Conservation (phyloP, 306 rosid genomes). For the Ochetophila trinervis region DNA sequence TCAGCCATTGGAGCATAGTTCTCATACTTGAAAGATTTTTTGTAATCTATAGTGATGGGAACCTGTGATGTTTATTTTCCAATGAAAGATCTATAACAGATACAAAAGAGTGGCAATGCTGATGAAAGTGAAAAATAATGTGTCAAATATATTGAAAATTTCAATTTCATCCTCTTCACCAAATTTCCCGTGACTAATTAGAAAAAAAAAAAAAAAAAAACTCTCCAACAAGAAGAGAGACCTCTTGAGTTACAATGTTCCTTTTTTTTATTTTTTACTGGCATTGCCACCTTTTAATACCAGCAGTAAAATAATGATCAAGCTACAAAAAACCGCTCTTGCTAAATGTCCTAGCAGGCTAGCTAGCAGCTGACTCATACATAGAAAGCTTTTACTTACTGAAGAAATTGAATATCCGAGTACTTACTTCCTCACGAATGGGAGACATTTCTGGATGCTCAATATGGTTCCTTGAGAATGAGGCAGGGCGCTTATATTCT, state of each 20-base stretch:
- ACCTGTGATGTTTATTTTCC: constrained; percentile 39
- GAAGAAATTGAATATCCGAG: constrained; percentile 20
- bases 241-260: too few relatives aligned
- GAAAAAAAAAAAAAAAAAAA: too few relatives aligned
- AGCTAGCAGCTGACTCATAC: background rate
- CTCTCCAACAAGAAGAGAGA: too few relatives aligned
- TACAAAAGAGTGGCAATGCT: background rate
- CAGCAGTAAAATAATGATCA: background rate
- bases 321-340: constrained; percentile 3
- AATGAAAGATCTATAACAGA: constrained; percentile 13
- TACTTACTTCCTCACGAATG: constrained; percentile 40
- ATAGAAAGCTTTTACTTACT: background rate
- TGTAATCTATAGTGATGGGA: constrained; percentile 19
- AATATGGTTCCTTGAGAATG: background rate
- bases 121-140: too few relatives aligned
- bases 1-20: constrained; percentile 38
- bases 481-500: constrained; percentile 19
- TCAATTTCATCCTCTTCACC: too few relatives aligned
- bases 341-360: background rate
- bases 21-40: constrained; percentile 17
- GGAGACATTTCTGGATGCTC: constrained; percentile 27
- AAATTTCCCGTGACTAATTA: too few relatives aligned
- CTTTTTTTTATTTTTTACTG: too few relatives aligned
- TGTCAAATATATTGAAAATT: too few relatives aligned
- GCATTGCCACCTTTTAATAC: too few relatives aligned